These are phyloP conservation scores for Punica granatum DNA, from an alignment of 345 rosid species.

Conservation along the genomic window DNA sequence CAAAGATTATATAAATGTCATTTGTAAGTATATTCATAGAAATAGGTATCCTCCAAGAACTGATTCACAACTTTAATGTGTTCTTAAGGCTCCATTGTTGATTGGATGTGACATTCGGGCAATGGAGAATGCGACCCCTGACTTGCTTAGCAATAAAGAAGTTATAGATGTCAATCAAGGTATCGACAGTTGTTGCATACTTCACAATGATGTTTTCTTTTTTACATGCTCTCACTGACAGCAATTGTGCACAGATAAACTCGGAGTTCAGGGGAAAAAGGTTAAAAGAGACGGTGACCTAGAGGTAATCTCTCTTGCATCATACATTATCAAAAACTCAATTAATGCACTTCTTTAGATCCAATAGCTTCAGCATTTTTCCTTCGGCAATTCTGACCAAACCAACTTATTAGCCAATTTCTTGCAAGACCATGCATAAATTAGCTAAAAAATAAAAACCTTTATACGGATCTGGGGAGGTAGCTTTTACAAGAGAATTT, in stretches of 20 bases:
- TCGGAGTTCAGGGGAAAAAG: constrained; percentile 59
- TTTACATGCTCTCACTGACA: background rate
- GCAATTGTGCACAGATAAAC: constrained; percentile 25
- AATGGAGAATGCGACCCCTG: constrained; percentile 26
- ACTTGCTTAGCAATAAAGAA: constrained; percentile 37
- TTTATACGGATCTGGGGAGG: no score
- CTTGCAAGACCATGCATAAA: background rate
- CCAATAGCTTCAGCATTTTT: no score
- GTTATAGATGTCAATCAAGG: constrained; percentile 68
- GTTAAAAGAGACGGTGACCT: constrained; percentile 35
- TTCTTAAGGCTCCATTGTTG: constrained; percentile 42
- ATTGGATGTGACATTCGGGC: constrained; percentile 49
- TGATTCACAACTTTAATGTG: background rate
- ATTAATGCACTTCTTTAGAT: no score
- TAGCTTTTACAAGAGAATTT: background rate
- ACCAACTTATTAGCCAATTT: no score
- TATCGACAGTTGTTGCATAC: background rate
- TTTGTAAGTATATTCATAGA: background rate
- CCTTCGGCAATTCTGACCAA: no score
- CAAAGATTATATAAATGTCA: background rate
- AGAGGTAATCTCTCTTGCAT: constrained; percentile 26
- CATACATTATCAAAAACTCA: no score
- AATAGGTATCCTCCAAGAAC: background rate
- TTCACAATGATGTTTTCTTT: background rate
- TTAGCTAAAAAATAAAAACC: background rate